A percentile compares a stretch with the other conserved stretches of the same genome.
Conservation (phyloP, 2,329 filamentous ascomycete genomes). For the Shiraia sp. region DNA sequence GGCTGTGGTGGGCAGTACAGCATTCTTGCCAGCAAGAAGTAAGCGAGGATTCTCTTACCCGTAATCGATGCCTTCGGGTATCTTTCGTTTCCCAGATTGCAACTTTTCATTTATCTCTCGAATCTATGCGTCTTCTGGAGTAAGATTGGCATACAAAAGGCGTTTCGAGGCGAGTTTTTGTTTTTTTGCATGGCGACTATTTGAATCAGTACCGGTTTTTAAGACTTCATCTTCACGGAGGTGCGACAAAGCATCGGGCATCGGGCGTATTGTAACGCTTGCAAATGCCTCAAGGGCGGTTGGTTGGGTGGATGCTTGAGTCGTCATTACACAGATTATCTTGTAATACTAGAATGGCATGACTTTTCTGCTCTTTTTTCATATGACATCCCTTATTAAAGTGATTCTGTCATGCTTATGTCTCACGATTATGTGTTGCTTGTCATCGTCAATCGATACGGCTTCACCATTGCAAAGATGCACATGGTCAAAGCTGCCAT, state of each 20-base stretch:
- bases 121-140: constrained; percentile 7
- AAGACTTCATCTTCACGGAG: constrained; percentile 4
- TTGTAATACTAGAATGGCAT: constrained; percentile 25
- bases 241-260: constrained; percentile 5
- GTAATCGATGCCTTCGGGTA: neutral
- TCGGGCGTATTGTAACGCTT: constrained; percentile 7
- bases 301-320: constrained; percentile 8
- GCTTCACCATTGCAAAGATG: too few relatives aligned
- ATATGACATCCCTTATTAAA: neutral
- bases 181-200: constrained; percentile 11
- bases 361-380: neutral
- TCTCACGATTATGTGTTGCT: too few relatives aligned
- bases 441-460: too few relatives aligned
- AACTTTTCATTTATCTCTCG: constrained; percentile 10
- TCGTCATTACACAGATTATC: constrained; percentile 4
- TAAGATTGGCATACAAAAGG: constrained; percentile 24
- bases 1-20: constrained; percentile 88
- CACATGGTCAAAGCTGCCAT: too few relatives aligned
- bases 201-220: constrained; percentile 4
- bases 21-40: constrained; percentile 55
- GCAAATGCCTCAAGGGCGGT: constrained; percentile 1
- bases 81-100: constrained; percentile 8
- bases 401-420: neutral
- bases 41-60: constrained; percentile 1
- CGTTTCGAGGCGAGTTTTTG: constrained; percentile 16